A percentile compares a stretch with the other conserved stretches of the same genome.
phyloP scores from a whole-genome alignment of 306 rosid genomes.

The Macrotyloma uniflorum region DNA sequence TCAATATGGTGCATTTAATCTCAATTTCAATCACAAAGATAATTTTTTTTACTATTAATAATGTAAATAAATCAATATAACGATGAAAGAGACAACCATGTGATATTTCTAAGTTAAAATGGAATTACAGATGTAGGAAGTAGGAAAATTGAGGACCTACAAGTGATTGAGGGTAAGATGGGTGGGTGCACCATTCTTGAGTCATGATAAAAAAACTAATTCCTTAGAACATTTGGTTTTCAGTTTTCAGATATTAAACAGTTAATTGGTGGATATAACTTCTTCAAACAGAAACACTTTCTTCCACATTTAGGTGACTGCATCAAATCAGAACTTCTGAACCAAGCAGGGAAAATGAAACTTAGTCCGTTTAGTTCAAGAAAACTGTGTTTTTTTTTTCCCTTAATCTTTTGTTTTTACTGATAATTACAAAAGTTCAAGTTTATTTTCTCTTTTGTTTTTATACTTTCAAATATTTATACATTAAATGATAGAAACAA shows the following conservation, averaged over 20 bases:
- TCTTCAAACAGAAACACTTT: constrained; percentile 48
- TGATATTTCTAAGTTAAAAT: constrained; percentile 31
- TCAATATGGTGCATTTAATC: constrained; percentile 53
- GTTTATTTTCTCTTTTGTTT: not conserved
- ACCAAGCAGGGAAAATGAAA: constrained; percentile 29
- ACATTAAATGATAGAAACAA: not conserved
- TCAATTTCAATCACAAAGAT: constrained; percentile 32
- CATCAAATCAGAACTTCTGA: constrained; percentile 43
- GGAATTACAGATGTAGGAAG: constrained; percentile 5
- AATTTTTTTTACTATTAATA: constrained; percentile 6
- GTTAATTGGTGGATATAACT: constrained; percentile 61
- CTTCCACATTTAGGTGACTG: constrained; percentile 47
- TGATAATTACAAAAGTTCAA: not conserved
- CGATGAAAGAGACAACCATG: constrained; percentile 34
- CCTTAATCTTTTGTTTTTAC: not conserved
- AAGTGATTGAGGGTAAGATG: constrained; percentile 35
- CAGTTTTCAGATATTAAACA: constrained; percentile 49
- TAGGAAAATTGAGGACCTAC: constrained; percentile 24
- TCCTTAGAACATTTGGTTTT: constrained; percentile 56
- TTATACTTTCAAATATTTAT: not conserved
- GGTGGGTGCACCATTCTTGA: constrained; percentile 53
- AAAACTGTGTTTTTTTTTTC: not conserved
- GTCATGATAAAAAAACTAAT: constrained; percentile 33
- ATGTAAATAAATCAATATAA: constrained; percentile 24
- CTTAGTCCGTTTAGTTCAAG: constrained; percentile 2